Conservation (phyloP, 2,329 filamentous ascomycete genomes). For the Harringtonia aguacate region DNA sequence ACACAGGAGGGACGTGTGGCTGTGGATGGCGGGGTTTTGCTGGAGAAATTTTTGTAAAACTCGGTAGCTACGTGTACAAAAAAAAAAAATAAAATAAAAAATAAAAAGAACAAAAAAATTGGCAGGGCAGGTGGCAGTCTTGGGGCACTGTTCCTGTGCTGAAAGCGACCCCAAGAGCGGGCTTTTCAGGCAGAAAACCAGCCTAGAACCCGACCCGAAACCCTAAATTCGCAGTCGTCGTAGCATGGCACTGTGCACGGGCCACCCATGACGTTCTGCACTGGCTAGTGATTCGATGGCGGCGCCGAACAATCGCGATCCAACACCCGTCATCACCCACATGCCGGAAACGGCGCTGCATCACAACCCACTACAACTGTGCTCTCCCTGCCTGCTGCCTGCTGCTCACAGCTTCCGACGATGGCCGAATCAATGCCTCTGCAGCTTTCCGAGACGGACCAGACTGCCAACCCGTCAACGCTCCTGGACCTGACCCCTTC, state of each 20-base stretch:
- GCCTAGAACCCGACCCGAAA: neutral
- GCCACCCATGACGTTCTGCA: slow-evolving; percentile 1
- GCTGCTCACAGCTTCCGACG: slow-evolving; percentile 5
- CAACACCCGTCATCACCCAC: neutral
- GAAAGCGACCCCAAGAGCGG: neutral
- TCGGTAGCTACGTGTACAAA: too few relatives aligned
- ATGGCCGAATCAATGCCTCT: slow-evolving; percentile 50
- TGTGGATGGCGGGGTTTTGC: too few relatives aligned
- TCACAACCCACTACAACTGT: neutral
- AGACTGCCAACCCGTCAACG: slow-evolving; percentile 64
- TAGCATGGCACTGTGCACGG: neutral
- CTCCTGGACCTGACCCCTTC: slow-evolving; percentile 70
- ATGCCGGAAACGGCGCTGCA: neutral
- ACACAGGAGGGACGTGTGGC: too few relatives aligned
- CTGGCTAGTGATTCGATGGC: neutral
- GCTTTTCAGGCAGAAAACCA: neutral
- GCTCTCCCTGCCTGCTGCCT: neutral
- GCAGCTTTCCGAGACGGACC: slow-evolving; percentile 68
- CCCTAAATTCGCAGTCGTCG: neutral
- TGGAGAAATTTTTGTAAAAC: too few relatives aligned
- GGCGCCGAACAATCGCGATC: neutral
- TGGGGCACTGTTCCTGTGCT: too few relatives aligned
- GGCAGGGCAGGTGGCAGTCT: too few relatives aligned
- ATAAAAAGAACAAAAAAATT: too few relatives aligned
- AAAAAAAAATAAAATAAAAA: too few relatives aligned